A percentile compares a stretch with the other conserved stretches of the same genome.
Evolutionary conservation across 164 flowering plant species (phyloP).

Genomic region (Vitis amurensis): DNA sequence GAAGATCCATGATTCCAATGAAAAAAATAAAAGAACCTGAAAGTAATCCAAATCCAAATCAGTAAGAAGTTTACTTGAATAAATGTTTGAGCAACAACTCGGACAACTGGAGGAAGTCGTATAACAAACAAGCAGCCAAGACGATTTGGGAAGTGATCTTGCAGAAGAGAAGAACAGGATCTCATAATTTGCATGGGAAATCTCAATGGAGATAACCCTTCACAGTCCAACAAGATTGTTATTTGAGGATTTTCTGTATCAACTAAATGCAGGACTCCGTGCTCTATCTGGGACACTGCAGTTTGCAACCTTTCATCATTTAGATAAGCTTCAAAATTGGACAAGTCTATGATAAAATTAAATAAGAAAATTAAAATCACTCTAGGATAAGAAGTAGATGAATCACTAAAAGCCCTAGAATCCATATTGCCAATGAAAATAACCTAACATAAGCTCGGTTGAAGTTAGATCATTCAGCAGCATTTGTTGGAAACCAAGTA

Average conservation of each 20-base stretch:
- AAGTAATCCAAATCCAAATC: neutral
- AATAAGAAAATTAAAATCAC: too few relatives aligned
- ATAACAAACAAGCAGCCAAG: conserved; percentile 71
- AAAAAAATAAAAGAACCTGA: neutral
- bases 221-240: conserved; percentile 84
- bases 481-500: too few relatives aligned
- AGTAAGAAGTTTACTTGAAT: conserved; percentile 54
- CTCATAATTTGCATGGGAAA: conserved; percentile 86
- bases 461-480: too few relatives aligned
- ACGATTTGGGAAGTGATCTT: conserved; percentile 83
- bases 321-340: neutral
- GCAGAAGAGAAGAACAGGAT: conserved; percentile 69
- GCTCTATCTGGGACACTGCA: conserved; percentile 87
- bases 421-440: too few relatives aligned
- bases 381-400: too few relatives aligned
- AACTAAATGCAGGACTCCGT: conserved; percentile 63
- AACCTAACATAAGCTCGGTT: too few relatives aligned
- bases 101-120: conserved; percentile 80
- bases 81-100: conserved; percentile 78
- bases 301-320: conserved; percentile 5
- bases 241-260: conserved; percentile 58
- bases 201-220: conserved; percentile 70
- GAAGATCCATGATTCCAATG: neutral
- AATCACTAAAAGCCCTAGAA: too few relatives aligned
- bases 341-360: too few relatives aligned